phyloP scores from a whole-genome alignment of 305 asterid species.

The Fraxinus velutina region DNA sequence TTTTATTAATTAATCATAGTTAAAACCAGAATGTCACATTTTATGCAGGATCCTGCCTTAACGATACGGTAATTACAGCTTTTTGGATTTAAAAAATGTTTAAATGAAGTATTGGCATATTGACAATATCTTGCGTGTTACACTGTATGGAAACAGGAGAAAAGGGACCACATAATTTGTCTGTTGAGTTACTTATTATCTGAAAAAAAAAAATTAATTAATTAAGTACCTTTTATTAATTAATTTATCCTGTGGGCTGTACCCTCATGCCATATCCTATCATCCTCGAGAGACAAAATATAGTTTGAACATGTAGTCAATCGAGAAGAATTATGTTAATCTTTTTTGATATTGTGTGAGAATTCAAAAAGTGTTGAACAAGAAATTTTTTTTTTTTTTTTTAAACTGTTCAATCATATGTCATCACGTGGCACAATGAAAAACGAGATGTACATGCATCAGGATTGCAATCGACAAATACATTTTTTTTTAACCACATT shows the following conservation, averaged over 20 bases:
- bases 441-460: too few species aligned
- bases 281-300: conserved; percentile 27
- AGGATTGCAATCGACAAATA: too few species aligned
- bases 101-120: conserved; percentile 3
- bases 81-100: neutral
- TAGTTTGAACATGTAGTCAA: conserved; percentile 36
- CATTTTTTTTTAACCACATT: too few species aligned
- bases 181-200: conserved; percentile 34
- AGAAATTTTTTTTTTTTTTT: too few species aligned
- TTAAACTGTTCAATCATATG: too few species aligned
- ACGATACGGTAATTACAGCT: conserved; percentile 33
- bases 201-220: neutral
- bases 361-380: too few species aligned
- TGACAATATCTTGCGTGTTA: conserved; percentile 36
- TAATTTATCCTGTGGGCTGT: conserved; percentile 25
- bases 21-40: conserved; percentile 34
- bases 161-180: conserved; percentile 78
- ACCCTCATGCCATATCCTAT: conserved; percentile 11
- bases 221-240: conserved; percentile 21
- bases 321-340: too few species aligned
- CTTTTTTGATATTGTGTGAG: too few species aligned
- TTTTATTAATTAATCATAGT: conserved; percentile 33
- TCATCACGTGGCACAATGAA: too few species aligned
- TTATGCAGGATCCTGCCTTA: conserved; percentile 52
- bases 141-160: conserved; percentile 44